Evolutionary conservation across 2,329 filamentous ascomycete species (phyloP), one percentile per base, ranked within the genome.

Genomic region (Colletotrichum sansevieriae): DNA sequence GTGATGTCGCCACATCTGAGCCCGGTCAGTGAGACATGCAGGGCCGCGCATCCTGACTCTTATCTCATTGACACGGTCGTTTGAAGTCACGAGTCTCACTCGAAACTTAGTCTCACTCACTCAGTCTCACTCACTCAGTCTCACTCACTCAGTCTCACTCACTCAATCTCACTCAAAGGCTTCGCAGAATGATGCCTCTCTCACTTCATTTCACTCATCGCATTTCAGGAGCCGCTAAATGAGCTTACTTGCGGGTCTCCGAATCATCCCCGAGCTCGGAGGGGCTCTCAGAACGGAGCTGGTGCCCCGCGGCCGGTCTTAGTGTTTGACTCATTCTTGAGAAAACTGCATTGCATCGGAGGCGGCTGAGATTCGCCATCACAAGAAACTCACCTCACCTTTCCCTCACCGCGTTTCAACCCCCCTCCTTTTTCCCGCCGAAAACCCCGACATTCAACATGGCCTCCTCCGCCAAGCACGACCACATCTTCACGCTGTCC

Each of bases 401-500:
- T 37, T 54, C 61, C 18, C 33, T 58, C 60, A 9, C 20, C 29
- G 29, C 29, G 8, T 29, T 33, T 55, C 63, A 49, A 41, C 33
- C n/a, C 41, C 33, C 29, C n/a, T 11, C 29, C 2, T 8, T 52
- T 52, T 22, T 33, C 18, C 49, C 8, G 15, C 49, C 44, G 8
- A n/a, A 5, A 29, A 11, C 5, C 41, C 37, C 13, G 37, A 65
- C 55, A 68, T 68, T 60, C 65, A 68, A 65, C 65, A 68, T 68
- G 65, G 65, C 65, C 35, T 39, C 65, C 54, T 39, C 65, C 54
- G 61, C 47, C 65, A 44, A 47, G 35, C 65, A 59, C 62, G 65
- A 68, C 77, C 88, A 92, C 81, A 91, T 93, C 77, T 88, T 96
- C 74, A 95, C 92, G 33, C 86, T 96, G 71, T 94, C 92, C 62